phyloP scores from a whole-genome alignment of 1,139 yeast species.

The Blastobotrys aristatus region DNA sequence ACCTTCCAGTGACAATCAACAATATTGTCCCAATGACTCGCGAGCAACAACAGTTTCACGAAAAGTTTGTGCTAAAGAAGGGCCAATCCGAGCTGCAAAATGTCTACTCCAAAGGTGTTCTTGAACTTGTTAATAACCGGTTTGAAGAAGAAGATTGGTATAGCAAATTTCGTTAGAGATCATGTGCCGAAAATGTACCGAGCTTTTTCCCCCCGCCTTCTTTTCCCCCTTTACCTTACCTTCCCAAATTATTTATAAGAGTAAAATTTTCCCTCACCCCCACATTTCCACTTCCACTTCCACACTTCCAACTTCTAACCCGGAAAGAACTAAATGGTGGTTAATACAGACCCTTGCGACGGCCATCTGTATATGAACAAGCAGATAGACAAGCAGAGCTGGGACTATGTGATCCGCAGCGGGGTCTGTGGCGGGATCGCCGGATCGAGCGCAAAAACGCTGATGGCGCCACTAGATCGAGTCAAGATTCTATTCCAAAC shows the following conservation, averaged over 20 bases:
- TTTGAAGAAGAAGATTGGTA: constrained; percentile 69
- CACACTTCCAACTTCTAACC: too few relatives aligned
- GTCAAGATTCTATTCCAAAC: constrained; percentile 94
- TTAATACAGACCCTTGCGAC: constrained; percentile 3
- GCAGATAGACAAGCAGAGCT: constrained; percentile 57
- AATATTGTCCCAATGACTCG: constrained; percentile 84
- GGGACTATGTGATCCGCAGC: constrained; percentile 73
- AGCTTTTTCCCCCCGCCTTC: too few relatives aligned
- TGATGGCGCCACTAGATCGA: constrained; percentile 93
- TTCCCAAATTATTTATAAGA: too few relatives aligned
- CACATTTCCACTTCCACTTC: too few relatives aligned
- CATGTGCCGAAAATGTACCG: too few relatives aligned
- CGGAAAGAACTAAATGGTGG: too few relatives aligned
- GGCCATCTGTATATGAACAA: constrained; percentile 3
- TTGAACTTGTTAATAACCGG: constrained; percentile 56
- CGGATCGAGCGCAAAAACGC: constrained; percentile 90
- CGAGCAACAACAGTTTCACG: constrained; percentile 80
- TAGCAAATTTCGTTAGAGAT: constrained; percentile 23
- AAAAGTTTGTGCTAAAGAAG: constrained; percentile 53
- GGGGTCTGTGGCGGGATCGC: constrained; percentile 96
- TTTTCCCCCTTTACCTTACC: too few relatives aligned
- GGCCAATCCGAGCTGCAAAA: constrained; percentile 52
- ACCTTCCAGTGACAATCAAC: constrained; percentile 48
- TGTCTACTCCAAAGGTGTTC: constrained; percentile 58
- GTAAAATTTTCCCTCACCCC: too few relatives aligned